Evolutionary conservation across 2,329 filamentous ascomycete species (phyloP).

Genomic region (Fusarium sublunatum): DNA sequence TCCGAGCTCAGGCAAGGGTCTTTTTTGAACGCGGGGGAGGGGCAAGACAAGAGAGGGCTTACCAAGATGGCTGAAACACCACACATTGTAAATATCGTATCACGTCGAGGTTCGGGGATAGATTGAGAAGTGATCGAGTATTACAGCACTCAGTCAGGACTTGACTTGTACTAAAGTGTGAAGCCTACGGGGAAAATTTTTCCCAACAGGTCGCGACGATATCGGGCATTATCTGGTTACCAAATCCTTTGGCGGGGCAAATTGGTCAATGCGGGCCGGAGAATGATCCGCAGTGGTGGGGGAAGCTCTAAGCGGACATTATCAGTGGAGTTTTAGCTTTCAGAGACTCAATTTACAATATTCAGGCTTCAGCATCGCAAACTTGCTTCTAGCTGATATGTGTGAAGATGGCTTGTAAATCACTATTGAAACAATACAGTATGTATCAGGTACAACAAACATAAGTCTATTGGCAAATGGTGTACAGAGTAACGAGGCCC

Average conservation of each 20-base stretch:
- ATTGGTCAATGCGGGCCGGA: constrained; percentile 30
- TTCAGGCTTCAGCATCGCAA: not conserved
- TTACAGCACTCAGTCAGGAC: constrained; percentile 19
- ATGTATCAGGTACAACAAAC: too few relatives aligned
- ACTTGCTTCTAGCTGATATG: not conserved
- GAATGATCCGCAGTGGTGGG: constrained; percentile 28
- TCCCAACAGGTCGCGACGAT: constrained; percentile 28
- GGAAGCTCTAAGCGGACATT: not conserved
- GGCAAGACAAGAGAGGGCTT: constrained; percentile 19
- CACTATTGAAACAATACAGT: too few relatives aligned
- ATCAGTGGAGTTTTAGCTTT: too few relatives aligned
- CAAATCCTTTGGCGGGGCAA: constrained; percentile 26
- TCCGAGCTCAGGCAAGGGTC: constrained; percentile 32
- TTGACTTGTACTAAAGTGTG: constrained; percentile 20
- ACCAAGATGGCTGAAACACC: constrained; percentile 40
- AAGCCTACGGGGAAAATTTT: constrained; percentile 29
- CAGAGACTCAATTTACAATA: too few relatives aligned
- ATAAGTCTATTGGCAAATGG: too few relatives aligned
- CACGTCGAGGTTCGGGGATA: constrained; percentile 13
- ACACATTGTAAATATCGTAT: constrained; percentile 34
- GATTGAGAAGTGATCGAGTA: constrained; percentile 12
- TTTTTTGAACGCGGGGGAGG: constrained; percentile 31
- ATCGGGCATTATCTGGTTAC: constrained; percentile 31
- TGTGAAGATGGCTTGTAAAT: too few relatives aligned
- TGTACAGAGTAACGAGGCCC: too few relatives aligned